A percentile compares a stretch with the other conserved stretches of the same genome.
Evolutionary conservation across 352 stramenopile species (phyloP).

Genomic region (Phytophthora podocarpi): DNA sequence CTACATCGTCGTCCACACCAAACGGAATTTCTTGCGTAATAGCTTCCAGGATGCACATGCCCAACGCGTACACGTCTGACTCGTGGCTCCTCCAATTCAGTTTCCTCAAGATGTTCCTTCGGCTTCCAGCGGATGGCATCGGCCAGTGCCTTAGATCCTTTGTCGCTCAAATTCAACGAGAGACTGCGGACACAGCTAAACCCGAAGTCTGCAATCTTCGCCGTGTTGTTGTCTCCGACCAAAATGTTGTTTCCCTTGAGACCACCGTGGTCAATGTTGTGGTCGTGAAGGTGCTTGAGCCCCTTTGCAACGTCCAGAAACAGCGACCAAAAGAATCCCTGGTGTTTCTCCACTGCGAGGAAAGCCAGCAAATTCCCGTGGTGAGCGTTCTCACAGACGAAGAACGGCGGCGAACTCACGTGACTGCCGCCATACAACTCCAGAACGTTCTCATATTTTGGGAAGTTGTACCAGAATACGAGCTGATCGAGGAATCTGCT

Average conservation of each 20-base stretch:
- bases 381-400: neutral
- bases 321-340: neutral
- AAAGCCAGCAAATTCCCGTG: neutral
- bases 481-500: no score
- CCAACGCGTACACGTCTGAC: neutral
- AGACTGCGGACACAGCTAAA: slow-evolving; percentile 11
- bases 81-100: no score
- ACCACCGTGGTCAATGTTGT: neutral
- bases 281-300: neutral
- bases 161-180: slow-evolving; percentile 1
- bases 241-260: slow-evolving; percentile 9
- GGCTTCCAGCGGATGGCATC: neutral
- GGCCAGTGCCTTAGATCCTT: neutral
- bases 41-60: neutral
- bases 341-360: neutral
- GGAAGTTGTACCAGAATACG: no score
- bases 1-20: no score
- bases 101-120: no score
- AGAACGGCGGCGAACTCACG: neutral
- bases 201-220: slow-evolving; percentile 1
- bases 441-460: no score
- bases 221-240: neutral
- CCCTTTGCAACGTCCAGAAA: neutral
- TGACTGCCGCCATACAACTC: no score
- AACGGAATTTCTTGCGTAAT: neutral